phyloP scores from a whole-genome alignment of 2,329 filamentous ascomycete genomes.

The Cercospora sojina region DNA sequence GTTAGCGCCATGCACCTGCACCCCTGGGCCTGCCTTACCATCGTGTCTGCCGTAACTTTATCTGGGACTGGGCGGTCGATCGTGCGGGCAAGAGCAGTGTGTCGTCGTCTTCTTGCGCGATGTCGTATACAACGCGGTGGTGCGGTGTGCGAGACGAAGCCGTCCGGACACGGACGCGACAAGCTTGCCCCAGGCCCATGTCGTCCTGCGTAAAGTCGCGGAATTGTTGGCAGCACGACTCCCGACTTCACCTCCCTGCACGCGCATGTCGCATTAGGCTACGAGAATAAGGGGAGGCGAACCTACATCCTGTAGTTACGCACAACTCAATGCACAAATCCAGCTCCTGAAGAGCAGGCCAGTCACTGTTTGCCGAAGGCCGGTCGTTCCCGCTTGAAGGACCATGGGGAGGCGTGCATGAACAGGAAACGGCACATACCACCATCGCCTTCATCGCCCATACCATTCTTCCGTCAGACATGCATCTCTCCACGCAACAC shows the following conservation, averaged over 20 bases:
- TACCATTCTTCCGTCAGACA: background rate
- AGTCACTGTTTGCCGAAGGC: background rate
- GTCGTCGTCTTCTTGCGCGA: background rate
- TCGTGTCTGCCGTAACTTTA: slow-evolving; percentile 2
- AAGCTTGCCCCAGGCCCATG: background rate
- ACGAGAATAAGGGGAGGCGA: background rate
- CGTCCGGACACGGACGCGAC: background rate
- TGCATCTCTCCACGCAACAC: background rate
- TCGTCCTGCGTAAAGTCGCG: slow-evolving; percentile 4
- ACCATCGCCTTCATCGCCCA: background rate
- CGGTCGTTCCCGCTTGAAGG: background rate
- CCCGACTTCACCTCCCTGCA: slow-evolving; percentile 2
- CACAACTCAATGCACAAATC: background rate
- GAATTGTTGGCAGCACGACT: background rate
- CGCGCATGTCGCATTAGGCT: slow-evolving; percentile 4
- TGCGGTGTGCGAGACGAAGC: background rate
- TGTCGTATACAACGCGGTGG: background rate
- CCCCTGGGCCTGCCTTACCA: background rate
- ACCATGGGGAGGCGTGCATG: background rate
- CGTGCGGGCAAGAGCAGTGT: background rate
- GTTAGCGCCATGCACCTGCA: background rate
- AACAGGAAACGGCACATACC: background rate
- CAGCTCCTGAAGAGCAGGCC: background rate
- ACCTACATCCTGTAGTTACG: background rate
- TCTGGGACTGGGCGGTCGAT: background rate